A percentile compares a stretch with the other conserved stretches of the same genome.
Evolutionary conservation across 2,329 filamentous ascomycete genomes (phyloP).

Genomic region (Clarireedia hainanense): DNA sequence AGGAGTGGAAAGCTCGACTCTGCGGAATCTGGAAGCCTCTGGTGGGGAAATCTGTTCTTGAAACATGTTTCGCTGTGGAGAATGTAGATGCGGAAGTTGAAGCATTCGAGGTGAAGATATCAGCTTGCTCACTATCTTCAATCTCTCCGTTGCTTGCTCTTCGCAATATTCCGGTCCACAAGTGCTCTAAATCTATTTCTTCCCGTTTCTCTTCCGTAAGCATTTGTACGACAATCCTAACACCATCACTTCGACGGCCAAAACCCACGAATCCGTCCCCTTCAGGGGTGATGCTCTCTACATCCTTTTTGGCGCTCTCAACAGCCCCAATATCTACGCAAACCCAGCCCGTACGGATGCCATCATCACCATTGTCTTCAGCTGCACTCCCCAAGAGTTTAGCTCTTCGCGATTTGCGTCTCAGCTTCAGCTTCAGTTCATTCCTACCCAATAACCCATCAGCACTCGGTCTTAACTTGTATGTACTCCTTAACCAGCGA

Average conservation of each 20-base stretch:
- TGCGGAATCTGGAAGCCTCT: constrained; percentile 7
- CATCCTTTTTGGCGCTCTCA: constrained; percentile 40
- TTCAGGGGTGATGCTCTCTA: constrained; percentile 35
- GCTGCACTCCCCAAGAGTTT: constrained; percentile 68
- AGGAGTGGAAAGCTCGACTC: constrained; percentile 13
- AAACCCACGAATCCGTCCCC: constrained; percentile 67
- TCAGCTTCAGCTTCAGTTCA: constrained; percentile 80
- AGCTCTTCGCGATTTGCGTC: constrained; percentile 71
- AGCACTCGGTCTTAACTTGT: constrained; percentile 67
- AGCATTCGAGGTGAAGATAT: not conserved
- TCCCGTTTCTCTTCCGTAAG: constrained; percentile 62
- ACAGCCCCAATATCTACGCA: constrained; percentile 81
- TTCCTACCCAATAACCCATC: constrained; percentile 86
- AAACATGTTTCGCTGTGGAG: not conserved
- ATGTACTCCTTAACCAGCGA: constrained; percentile 69
- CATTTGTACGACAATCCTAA: constrained; percentile 62
- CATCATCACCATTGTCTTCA: constrained; percentile 64
- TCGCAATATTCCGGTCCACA: constrained; percentile 41
- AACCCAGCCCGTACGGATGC: constrained; percentile 89
- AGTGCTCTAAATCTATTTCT: constrained; percentile 57
- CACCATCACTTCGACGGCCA: constrained; percentile 48
- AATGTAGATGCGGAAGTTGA: not conserved
- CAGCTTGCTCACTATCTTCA: constrained; percentile 1
- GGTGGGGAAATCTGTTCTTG: not conserved
- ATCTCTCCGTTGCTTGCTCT: constrained; percentile 12